Conservation (phyloP, 2,329 filamentous ascomycete species). For the Monosporascus sp. region DNA sequence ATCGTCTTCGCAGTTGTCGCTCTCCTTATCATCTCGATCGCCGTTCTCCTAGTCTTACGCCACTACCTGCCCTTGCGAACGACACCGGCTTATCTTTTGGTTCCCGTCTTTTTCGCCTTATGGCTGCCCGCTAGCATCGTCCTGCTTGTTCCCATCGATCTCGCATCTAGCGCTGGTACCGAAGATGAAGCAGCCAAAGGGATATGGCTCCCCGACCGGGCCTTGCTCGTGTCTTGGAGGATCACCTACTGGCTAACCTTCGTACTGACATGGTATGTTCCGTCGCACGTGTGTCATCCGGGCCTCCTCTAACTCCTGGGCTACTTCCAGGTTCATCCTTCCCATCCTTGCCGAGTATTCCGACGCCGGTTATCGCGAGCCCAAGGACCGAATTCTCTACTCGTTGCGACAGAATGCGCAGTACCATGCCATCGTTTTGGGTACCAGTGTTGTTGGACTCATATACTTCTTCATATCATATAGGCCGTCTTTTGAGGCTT, state of each 20-base stretch:
- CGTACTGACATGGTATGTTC: conserved; percentile 75
- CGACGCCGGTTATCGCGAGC: conserved; percentile 87
- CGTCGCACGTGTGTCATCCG: neutral
- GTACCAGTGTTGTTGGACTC: conserved; percentile 63
- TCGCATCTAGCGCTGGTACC: conserved; percentile 76
- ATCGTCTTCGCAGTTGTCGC: conserved; percentile 70
- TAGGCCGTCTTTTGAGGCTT: conserved; percentile 62
- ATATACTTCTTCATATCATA: conserved; percentile 80
- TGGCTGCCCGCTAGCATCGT: conserved; percentile 88
- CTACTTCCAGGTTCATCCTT: conserved; percentile 67
- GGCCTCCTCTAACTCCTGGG: conserved; percentile 7
- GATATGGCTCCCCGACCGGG: conserved; percentile 77
- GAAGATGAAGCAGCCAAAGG: conserved; percentile 68
- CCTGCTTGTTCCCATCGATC: conserved; percentile 88
- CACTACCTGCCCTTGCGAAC: conserved; percentile 86
- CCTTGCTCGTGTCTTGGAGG: conserved; percentile 84
- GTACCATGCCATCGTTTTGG: conserved; percentile 78
- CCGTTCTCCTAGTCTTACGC: conserved; percentile 79
- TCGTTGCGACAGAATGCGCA: conserved; percentile 82
- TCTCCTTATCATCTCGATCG: conserved; percentile 65
- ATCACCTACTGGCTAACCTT: conserved; percentile 98
- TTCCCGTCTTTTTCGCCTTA: conserved; percentile 94
- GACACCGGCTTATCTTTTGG: conserved; percentile 81
- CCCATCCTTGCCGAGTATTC: conserved; percentile 91
- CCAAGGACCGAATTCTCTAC: conserved; percentile 73